phyloP scores from a whole-genome alignment of 257 asterid genomes.

The Voacanga thouarsii region DNA sequence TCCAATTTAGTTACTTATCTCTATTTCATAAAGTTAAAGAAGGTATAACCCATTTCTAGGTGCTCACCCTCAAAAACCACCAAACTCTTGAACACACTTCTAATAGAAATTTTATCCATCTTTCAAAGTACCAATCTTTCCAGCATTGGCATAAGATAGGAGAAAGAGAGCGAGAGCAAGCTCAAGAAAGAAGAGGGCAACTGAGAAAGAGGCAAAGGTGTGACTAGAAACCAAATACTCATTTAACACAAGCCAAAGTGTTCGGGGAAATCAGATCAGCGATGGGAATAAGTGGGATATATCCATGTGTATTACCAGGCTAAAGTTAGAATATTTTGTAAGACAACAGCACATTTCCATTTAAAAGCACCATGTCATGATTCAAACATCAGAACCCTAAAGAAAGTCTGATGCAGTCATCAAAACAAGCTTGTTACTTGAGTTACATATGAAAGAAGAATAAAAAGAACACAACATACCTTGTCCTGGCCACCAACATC shows the following conservation, averaged over 20 bases:
- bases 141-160: not conserved
- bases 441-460: not conserved
- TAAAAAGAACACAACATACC: slow-evolving; percentile 11
- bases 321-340: not conserved
- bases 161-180: not conserved
- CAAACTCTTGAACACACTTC: not conserved
- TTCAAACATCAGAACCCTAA: not conserved
- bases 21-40: not conserved
- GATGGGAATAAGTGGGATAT: not conserved
- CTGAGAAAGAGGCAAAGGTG: not conserved
- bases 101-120: not conserved
- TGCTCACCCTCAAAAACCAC: not conserved
- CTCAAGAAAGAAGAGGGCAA: not conserved
- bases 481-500: slow-evolving; percentile 45
- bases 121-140: not conserved
- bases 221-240: not conserved
- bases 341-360: not conserved
- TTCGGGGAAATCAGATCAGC: not conserved
- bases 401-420: not conserved
- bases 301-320: not conserved
- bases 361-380: not conserved
- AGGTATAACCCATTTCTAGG: not conserved
- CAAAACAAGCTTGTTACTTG: not conserved
- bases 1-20: not conserved
- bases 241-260: not conserved